These are phyloP conservation scores for Talaromyces sp. DNA, from an alignment of 2,329 filamentous ascomycete genomes.

Conservation along the genomic window DNA sequence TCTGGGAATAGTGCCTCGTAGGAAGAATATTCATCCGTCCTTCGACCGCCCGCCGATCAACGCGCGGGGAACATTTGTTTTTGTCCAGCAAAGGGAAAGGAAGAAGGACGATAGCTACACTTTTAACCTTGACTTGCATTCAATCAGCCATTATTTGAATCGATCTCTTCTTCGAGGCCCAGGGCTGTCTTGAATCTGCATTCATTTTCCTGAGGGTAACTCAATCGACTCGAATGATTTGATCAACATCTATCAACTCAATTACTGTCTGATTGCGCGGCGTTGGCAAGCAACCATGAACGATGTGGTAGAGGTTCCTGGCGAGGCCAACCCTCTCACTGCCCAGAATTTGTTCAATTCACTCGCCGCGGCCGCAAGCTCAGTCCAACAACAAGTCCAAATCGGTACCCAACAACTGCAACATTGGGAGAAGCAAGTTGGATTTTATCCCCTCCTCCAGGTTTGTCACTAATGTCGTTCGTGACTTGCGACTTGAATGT, in stretches of 20 bases:
- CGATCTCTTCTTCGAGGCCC: background rate
- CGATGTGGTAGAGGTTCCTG: conserved; percentile 73
- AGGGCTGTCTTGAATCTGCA: background rate
- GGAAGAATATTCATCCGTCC: conserved; percentile 23
- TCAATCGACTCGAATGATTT: background rate
- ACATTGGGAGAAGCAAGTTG: conserved; percentile 64
- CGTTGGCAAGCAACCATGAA: conserved; percentile 51
- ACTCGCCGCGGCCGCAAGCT: conserved; percentile 62
- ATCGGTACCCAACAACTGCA: conserved; percentile 66
- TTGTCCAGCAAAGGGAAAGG: background rate
- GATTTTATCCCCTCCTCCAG: conserved; percentile 68
- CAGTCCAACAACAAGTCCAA: conserved; percentile 63
- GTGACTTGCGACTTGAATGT: background rate
- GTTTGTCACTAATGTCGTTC: conserved; percentile 39
- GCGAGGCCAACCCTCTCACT: conserved; percentile 71
- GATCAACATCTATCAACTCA: background rate
- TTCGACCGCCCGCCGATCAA: conserved; percentile 16
- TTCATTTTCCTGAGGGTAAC: too few relatives aligned
- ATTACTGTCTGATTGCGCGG: background rate
- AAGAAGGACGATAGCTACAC: background rate
- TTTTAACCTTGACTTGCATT: too few relatives aligned
- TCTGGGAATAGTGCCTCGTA: conserved; percentile 31
- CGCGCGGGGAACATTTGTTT: conserved; percentile 13
- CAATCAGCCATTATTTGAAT: background rate
- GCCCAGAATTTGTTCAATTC: conserved; percentile 62